Base-by-base conservation (phyloP, 352 stramenopile species). In the Phytophthora sansomeana region DNA sequence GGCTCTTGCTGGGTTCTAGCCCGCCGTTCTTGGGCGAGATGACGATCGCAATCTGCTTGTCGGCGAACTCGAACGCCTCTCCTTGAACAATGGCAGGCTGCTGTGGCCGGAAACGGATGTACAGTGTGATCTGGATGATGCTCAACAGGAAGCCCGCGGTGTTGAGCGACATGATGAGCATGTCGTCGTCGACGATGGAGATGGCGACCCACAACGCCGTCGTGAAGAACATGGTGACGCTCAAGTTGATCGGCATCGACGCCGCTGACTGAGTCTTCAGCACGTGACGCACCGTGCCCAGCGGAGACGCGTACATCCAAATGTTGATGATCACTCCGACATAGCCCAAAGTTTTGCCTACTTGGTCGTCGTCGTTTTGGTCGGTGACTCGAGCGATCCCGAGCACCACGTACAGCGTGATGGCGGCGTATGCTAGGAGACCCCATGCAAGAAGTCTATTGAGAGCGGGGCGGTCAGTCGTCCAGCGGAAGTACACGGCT, bases 391-490 rank as follows among this genome's bases (percentile, higher is more conserved):
- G 41, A 10, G 55, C 38, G 11, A 75, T 26, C 10, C 73, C 75
- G 28, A 87, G 42, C 26, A 68, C 63, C 24, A 75, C 63, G 58
- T 84, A 87, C 17, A 56, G 17, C 6, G 75, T 75, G 50, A 59
- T 71, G 35, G 39, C 42, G 17, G 68, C 29, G 39, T 61, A 71
- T 1, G 50, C 19, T 39, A 57, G 30, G 8, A 59, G 16, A 6
- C 46, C 68, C 14, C 46, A 36, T 3, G 57, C 52, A 1, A 69
- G 43, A 2, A 67, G 26, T 17, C 43, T 54, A 42, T 67, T 39
- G 8, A 75, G 26, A 44, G 51, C 30, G 5, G 30, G 46, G 10
- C 67, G 67, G 38, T 65, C n/a, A 8, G n/a, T 55, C 10, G 47
- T 26, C 53, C 63, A 74, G 29, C 57, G 44, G 43, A 66, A 69